These are phyloP conservation scores for Hypseocharis bilobata DNA, from an alignment of 441 rosid species.

Conservation along the genomic window DNA sequence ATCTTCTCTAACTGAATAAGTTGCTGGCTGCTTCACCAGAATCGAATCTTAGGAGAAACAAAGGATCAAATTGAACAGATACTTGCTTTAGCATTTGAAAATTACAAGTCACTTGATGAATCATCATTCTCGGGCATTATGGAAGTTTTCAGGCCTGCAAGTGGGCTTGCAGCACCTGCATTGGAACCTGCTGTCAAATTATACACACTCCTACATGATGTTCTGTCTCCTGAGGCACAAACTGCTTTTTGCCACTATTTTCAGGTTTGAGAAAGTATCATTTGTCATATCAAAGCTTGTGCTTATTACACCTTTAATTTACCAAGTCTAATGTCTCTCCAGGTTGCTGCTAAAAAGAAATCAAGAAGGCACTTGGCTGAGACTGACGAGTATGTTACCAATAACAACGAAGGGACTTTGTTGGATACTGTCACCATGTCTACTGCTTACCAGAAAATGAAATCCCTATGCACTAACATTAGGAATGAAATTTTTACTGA, in stretches of 20 bases:
- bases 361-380: conserved; percentile 78
- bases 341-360: conserved; percentile 87
- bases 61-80: conserved; percentile 92
- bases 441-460: conserved; percentile 88
- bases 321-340: conserved; percentile 20
- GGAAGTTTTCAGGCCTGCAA: conserved; percentile 69
- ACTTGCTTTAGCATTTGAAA: conserved; percentile 72
- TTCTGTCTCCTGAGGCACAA: conserved; percentile 88
- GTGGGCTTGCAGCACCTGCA: conserved; percentile 79
- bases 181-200: conserved; percentile 82
- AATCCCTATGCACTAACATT: conserved; percentile 57
- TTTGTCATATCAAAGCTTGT: conserved; percentile 4
- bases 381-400: conserved; percentile 78
- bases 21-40: conserved; percentile 41
- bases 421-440: conserved; percentile 60
- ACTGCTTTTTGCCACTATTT: conserved; percentile 75
- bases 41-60: conserved; percentile 80
- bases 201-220: conserved; percentile 78
- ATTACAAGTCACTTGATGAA: conserved; percentile 90
- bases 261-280: conserved; percentile 46
- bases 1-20: conserved; percentile 6
- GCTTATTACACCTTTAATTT: conserved; percentile 3
- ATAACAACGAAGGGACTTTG: conserved; percentile 47
- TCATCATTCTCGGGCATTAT: conserved; percentile 62
- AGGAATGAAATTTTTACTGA: conserved; percentile 81